These are phyloP conservation scores for Delonix regia DNA, from an alignment of 306 rosid species.

Conservation along the genomic window DNA sequence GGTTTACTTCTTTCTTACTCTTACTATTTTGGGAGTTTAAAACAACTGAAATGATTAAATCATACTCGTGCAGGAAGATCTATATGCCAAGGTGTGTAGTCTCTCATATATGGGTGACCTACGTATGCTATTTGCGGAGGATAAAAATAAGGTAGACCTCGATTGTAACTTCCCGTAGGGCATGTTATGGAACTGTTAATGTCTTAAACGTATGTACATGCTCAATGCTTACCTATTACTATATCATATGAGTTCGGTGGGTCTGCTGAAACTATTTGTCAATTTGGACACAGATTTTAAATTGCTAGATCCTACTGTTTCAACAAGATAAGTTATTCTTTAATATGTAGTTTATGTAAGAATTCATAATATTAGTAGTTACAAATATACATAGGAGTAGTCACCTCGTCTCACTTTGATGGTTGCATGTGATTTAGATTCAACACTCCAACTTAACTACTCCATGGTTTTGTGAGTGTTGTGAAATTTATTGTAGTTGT, in stretches of 20 bases:
- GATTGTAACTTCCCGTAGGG: conserved; percentile 26
- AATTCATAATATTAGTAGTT: neutral
- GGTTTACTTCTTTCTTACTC: conserved; percentile 56
- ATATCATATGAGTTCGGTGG: conserved; percentile 12
- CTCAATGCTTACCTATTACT: conserved; percentile 11
- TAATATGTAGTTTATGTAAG: neutral
- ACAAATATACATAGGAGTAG: neutral
- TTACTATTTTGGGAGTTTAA: conserved; percentile 30
- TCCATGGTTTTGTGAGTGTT: neutral
- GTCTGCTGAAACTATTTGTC: conserved; percentile 19
- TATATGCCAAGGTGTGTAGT: conserved; percentile 89
- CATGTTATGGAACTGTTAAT: conserved; percentile 25
- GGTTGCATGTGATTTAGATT: too few species aligned
- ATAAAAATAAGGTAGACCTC: conserved; percentile 75
- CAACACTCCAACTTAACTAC: neutral
- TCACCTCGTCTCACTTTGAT: neutral
- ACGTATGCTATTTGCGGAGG: conserved; percentile 97
- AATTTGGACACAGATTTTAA: conserved; percentile 8
- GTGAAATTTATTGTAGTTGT: conserved; percentile 4
- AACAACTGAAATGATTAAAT: conserved; percentile 31
- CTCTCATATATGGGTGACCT: conserved; percentile 89
- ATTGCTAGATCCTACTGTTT: neutral
- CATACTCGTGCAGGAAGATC: conserved; percentile 69
- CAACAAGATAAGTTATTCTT: neutral
- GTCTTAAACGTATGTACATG: conserved; percentile 18